A percentile compares a stretch with the other conserved stretches of the same genome.
Conservation (phyloP, 305 asterid species). For the Fraxinus angustifolia region DNA sequence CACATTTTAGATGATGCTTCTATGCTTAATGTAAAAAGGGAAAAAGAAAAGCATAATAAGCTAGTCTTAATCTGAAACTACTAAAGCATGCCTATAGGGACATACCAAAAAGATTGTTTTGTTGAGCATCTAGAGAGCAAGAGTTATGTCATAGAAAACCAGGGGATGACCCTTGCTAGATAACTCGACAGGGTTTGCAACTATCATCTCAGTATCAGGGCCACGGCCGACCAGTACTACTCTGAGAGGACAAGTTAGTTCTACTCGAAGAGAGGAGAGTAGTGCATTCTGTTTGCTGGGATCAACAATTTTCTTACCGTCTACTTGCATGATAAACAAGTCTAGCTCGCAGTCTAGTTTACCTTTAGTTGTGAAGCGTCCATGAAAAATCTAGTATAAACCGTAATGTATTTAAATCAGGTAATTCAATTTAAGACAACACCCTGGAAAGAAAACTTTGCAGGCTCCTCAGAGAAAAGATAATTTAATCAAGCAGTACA, state of each 20-base stretch:
- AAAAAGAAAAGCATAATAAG: background rate
- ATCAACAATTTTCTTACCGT: conserved; percentile 77
- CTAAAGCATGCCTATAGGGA: background rate
- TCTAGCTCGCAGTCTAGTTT: conserved; percentile 65
- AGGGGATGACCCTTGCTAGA: conserved; percentile 77
- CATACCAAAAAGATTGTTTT: conserved; percentile 65
- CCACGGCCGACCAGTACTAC: conserved; percentile 70
- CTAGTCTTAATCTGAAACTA: background rate
- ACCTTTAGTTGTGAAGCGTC: conserved; percentile 55
- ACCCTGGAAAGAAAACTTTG: background rate
- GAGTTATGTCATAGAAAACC: conserved; percentile 74
- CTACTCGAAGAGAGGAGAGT: conserved; percentile 55
- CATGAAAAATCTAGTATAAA: conserved; percentile 63
- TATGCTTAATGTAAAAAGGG: background rate
- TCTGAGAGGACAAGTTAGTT: conserved; percentile 72
- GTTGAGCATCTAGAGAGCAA: conserved; percentile 72
- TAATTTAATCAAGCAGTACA: background rate
- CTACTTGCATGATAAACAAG: conserved; percentile 76
- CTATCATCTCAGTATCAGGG: conserved; percentile 78
- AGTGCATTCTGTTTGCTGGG: conserved; percentile 51
- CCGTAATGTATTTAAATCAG: background rate
- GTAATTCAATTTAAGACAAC: background rate
- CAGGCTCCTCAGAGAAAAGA: background rate
- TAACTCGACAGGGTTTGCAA: conserved; percentile 69
- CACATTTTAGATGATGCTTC: background rate